Evolutionary conservation across 805 yeast genomes (phyloP).

Genomic region (Clavispora vitiphila): DNA sequence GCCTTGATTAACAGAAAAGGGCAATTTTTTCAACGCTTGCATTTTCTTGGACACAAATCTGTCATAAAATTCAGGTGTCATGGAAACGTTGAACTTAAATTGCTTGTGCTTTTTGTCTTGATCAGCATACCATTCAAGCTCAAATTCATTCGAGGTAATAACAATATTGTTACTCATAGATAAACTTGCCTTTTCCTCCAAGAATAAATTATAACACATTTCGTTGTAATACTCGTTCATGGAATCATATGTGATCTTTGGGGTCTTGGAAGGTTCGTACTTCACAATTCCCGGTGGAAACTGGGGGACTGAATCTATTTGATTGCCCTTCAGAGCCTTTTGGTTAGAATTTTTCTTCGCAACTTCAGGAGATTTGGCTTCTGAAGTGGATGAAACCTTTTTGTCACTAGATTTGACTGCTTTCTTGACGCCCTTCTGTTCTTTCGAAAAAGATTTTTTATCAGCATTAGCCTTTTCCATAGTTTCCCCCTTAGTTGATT

Average conservation of each 20-base stretch:
- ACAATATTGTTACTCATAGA: conserved; percentile 36
- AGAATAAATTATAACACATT: conserved; percentile 55
- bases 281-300: conserved; percentile 26
- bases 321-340: too few relatives aligned
- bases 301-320: neutral
- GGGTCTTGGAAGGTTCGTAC: conserved; percentile 31
- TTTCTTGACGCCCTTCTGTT: neutral
- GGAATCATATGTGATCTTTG: conserved; percentile 45
- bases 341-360: neutral
- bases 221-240: conserved; percentile 51
- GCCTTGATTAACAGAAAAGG: conserved; percentile 56
- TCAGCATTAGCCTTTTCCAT: too few relatives aligned
- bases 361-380: too few relatives aligned
- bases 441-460: too few relatives aligned
- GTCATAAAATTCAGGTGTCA: conserved; percentile 45
- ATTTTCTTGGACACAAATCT: conserved; percentile 46
- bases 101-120: conserved; percentile 38
- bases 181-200: conserved; percentile 48
- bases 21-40: conserved; percentile 50
- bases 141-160: conserved; percentile 37
- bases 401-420: neutral
- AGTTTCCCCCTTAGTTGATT: too few relatives aligned
- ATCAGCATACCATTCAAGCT: conserved; percentile 47
- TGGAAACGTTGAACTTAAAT: conserved; percentile 39
- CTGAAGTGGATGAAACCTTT: neutral